These are phyloP conservation scores for Ascomycota sp. DNA, from an alignment of 2,329 filamentous ascomycete genomes.

Conservation along the genomic window DNA sequence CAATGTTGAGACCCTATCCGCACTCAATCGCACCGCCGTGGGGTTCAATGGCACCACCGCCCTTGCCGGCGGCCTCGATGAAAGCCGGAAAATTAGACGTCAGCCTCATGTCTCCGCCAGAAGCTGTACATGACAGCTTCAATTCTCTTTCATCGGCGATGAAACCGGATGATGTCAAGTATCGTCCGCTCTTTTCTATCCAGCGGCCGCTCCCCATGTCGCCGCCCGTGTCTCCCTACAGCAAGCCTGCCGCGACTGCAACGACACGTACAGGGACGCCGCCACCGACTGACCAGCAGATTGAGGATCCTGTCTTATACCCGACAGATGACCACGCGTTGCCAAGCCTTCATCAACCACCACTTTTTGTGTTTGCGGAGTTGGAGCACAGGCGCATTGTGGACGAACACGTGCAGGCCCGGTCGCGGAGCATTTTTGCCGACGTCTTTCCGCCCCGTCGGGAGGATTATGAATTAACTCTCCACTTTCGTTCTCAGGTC, in stretches of 20 bases:
- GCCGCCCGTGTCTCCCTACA: slow-evolving; percentile 34
- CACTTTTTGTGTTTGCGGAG: slow-evolving; percentile 26
- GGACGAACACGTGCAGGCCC: slow-evolving; percentile 26
- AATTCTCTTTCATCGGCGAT: slow-evolving; percentile 5
- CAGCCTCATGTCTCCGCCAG: slow-evolving; percentile 41
- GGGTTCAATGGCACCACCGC: slow-evolving; percentile 11
- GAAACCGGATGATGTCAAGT: slow-evolving; percentile 1
- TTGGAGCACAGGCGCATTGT: slow-evolving; percentile 24
- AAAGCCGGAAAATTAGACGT: slow-evolving; percentile 24
- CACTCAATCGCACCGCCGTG: slow-evolving; percentile 5
- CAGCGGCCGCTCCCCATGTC: slow-evolving; percentile 25
- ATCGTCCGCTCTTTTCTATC: no score
- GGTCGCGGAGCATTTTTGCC: slow-evolving; percentile 20
- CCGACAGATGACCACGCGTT: slow-evolving; percentile 21
- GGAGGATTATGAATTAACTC: slow-evolving; percentile 31
- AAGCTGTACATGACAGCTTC: slow-evolving; percentile 35
- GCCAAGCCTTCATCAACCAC: slow-evolving; percentile 21
- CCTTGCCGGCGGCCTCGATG: slow-evolving; percentile 6
- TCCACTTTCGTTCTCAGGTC: slow-evolving; percentile 32
- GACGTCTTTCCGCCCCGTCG: slow-evolving; percentile 23
- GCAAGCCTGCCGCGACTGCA: slow-evolving; percentile 16
- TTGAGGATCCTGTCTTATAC: slow-evolving; percentile 38
- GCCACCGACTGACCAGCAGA: slow-evolving; percentile 6
- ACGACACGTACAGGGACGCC: slow-evolving; percentile 10
- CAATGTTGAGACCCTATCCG: no score